Conservation (phyloP, 116 monocot genomes). For the Thalassia testudinum region DNA sequence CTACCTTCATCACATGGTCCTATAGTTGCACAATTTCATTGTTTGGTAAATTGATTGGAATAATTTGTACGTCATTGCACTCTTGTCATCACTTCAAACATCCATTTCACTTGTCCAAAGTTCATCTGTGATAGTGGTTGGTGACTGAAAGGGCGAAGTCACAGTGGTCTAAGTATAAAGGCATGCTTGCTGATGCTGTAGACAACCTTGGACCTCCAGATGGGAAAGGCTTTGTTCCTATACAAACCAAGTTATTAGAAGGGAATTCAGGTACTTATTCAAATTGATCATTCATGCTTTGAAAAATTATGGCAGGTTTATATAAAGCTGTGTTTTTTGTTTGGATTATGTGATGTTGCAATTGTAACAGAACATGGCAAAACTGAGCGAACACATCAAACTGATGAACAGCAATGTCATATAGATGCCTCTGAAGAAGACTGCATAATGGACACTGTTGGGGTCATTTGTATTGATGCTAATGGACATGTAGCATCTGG, state of each 20-base stretch:
- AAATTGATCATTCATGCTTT: too few species aligned
- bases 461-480: conserved; percentile 73
- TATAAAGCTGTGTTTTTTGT: too few species aligned
- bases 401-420: background rate
- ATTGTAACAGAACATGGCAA: too few species aligned
- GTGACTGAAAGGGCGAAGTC: conserved; percentile 63
- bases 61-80: too few species aligned
- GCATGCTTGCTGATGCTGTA: conserved; percentile 66
- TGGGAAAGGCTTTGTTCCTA: background rate
- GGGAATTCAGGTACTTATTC: background rate
- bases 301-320: too few species aligned
- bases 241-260: background rate
- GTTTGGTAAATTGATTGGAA: too few species aligned
- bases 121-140: conserved; percentile 38
- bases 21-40: too few species aligned
- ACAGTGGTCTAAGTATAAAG: conserved; percentile 73
- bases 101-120: too few species aligned
- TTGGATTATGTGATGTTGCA: too few species aligned
- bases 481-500: conserved; percentile 68
- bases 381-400: too few species aligned
- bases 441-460: conserved; percentile 79
- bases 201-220: conserved; percentile 7
- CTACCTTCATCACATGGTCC: too few species aligned
- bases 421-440: conserved; percentile 24
- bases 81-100: too few species aligned